phyloP scores from a whole-genome alignment of 2,329 filamentous ascomycete species.

The Cytospora chrysosperma region DNA sequence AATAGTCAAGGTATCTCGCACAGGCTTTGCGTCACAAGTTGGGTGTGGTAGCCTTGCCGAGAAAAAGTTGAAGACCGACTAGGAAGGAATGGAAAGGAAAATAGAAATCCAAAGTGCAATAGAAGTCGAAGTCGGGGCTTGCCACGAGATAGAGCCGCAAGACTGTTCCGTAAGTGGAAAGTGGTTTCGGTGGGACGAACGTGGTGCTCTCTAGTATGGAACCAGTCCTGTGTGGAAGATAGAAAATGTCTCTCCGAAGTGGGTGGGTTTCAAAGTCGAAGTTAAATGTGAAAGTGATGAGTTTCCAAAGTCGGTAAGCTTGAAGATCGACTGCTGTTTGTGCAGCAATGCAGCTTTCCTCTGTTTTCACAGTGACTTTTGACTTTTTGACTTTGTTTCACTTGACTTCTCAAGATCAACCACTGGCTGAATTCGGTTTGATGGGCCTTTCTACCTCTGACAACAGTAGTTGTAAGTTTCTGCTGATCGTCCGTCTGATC shows the following conservation, averaged over 20 bases:
- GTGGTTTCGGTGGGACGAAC: neutral
- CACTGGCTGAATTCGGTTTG: neutral
- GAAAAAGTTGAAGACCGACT: conserved; percentile 1
- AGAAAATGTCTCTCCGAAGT: neutral
- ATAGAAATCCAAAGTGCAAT: neutral
- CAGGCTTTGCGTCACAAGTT: neutral
- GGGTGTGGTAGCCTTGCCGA: neutral
- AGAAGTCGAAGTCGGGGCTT: neutral
- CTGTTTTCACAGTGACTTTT: too few species aligned
- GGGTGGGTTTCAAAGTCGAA: neutral
- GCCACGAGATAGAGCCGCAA: neutral
- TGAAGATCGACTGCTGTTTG: conserved; percentile 4
- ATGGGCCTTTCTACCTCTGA: neutral
- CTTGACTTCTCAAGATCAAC: neutral
- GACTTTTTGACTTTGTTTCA: neutral
- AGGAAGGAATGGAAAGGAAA: neutral
- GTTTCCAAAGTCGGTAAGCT: conserved; percentile 1
- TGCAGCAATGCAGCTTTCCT: neutral
- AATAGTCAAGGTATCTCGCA: neutral
- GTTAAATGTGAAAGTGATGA: neutral
- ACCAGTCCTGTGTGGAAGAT: conserved; percentile 19
- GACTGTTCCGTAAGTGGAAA: neutral
- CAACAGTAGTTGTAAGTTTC: neutral
- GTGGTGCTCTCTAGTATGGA: conserved; percentile 1
- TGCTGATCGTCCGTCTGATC: neutral